Evolutionary conservation across 257 asterid genomes (phyloP).

Genomic region (Hygrophila difformis): DNA sequence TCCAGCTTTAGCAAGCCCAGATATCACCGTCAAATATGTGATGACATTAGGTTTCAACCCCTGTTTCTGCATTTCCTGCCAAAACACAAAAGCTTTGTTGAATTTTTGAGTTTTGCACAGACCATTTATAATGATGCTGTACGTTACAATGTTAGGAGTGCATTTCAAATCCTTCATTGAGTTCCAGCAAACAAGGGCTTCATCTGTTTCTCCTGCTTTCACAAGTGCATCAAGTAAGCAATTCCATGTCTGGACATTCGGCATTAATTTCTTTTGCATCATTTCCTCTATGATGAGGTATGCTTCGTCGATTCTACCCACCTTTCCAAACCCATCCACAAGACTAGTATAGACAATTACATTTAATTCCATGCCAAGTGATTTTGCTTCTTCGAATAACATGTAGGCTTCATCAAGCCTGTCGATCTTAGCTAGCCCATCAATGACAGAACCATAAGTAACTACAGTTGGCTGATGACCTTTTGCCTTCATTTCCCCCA

Average conservation of each 20-base stretch:
- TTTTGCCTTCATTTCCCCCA: constrained; percentile 90
- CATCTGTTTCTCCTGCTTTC: constrained; percentile 84
- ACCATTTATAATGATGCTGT: constrained; percentile 79
- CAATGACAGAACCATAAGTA: constrained; percentile 88
- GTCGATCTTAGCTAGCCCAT: constrained; percentile 96
- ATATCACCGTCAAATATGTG: constrained; percentile 78
- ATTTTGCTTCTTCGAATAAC: constrained; percentile 98
- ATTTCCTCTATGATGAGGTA: constrained; percentile 84
- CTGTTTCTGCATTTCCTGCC: constrained; percentile 95
- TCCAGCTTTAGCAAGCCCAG: constrained; percentile 95
- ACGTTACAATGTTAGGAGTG: constrained; percentile 49
- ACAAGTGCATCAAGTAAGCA: constrained; percentile 92
- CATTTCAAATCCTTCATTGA: constrained; percentile 80
- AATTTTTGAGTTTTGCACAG: constrained; percentile 78
- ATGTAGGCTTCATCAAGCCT: constrained; percentile 94
- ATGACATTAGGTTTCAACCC: constrained; percentile 71
- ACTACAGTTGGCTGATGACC: constrained; percentile 79
- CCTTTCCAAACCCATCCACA: constrained; percentile 93
- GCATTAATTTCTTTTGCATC: constrained; percentile 70
- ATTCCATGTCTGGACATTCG: constrained; percentile 86
- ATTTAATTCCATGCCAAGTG: constrained; percentile 53
- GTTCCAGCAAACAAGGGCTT: constrained; percentile 92
- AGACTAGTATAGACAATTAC: constrained; percentile 86
- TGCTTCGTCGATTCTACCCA: too few species aligned
- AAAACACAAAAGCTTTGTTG: constrained; percentile 92